Conservation (phyloP, 257 asterid genomes). For the Solanum tarapatanum region DNA sequence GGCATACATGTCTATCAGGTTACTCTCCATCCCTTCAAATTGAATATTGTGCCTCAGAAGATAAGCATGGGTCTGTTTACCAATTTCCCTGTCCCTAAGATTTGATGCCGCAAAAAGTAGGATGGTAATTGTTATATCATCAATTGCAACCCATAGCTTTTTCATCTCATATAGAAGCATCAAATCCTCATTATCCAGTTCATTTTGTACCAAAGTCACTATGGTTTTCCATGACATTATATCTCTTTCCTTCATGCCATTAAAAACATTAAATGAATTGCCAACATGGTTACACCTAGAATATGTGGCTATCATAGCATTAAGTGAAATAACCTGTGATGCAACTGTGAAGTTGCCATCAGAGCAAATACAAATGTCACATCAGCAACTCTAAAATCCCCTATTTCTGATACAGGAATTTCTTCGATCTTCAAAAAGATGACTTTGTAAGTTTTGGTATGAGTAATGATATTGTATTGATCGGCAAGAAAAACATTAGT, state of each 20-base stretch:
- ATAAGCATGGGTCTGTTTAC: conserved; percentile 59
- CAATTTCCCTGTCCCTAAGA: conserved; percentile 36
- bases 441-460: too few species aligned
- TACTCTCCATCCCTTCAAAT: too few species aligned
- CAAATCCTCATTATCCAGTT: conserved; percentile 45
- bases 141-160: conserved; percentile 35
- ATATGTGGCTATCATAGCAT: conserved; percentile 14
- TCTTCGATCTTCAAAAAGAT: too few species aligned
- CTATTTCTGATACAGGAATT: conserved; percentile 13
- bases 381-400: conserved; percentile 31
- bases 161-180: conserved; percentile 70
- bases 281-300: too few species aligned
- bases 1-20: conserved; percentile 39
- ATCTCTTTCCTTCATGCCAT: conserved; percentile 31
- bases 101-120: conserved; percentile 69
- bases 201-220: conserved; percentile 54
- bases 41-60: conserved; percentile 35
- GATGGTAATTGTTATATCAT: conserved; percentile 52
- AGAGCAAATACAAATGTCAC: conserved; percentile 55
- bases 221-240: conserved; percentile 71
- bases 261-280: too few species aligned
- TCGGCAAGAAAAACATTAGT: conserved; percentile 44
- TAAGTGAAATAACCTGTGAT: conserved; percentile 30
- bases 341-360: conserved; percentile 56
- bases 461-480: too few species aligned